These are phyloP conservation scores for Colletotrichum liriopes DNA, from an alignment of 2,329 filamentous ascomycete genomes.

Conservation along the genomic window DNA sequence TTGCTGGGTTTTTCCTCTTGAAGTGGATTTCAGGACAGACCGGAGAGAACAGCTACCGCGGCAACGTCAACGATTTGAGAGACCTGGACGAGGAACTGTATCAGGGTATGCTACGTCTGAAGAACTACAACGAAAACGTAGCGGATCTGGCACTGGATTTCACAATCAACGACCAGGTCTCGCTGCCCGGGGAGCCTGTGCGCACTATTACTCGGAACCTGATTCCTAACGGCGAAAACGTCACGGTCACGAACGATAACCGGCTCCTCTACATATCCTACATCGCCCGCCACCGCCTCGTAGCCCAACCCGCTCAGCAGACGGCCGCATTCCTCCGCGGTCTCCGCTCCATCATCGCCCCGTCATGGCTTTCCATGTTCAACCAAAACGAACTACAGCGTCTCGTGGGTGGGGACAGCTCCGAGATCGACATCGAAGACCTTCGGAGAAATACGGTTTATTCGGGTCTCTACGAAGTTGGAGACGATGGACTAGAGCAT, in stretches of 20 bases:
- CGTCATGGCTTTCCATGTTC: slow-evolving; percentile 97
- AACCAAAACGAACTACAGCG: slow-evolving; percentile 96
- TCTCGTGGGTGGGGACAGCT: slow-evolving; percentile 89
- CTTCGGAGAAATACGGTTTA: slow-evolving; percentile 88
- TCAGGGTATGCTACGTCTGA: slow-evolving; percentile 85
- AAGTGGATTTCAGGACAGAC: slow-evolving; percentile 86
- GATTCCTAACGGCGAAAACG: slow-evolving; percentile 82
- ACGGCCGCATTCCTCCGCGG: slow-evolving; percentile 91
- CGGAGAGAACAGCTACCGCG: slow-evolving; percentile 82
- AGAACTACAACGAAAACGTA: slow-evolving; percentile 88
- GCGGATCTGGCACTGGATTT: slow-evolving; percentile 89
- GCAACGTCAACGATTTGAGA: slow-evolving; percentile 94
- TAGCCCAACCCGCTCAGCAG: slow-evolving; percentile 84
- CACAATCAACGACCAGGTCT: slow-evolving; percentile 83
- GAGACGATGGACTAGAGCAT: slow-evolving; percentile 91
- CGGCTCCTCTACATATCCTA: slow-evolving; percentile 94
- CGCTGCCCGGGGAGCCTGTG: slow-evolving; percentile 60
- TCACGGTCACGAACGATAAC: slow-evolving; percentile 90
- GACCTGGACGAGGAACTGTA: slow-evolving; percentile 94
- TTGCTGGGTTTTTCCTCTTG: slow-evolving; percentile 95
- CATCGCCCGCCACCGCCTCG: slow-evolving; percentile 88
- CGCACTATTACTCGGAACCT: slow-evolving; percentile 82
- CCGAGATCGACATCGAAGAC: slow-evolving; percentile 89
- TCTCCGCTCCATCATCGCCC: slow-evolving; percentile 89
- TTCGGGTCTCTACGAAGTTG: slow-evolving; percentile 88